phyloP scores from a whole-genome alignment of 768 basidiomycete genomes.

The Rhizopogon roseolus region DNA sequence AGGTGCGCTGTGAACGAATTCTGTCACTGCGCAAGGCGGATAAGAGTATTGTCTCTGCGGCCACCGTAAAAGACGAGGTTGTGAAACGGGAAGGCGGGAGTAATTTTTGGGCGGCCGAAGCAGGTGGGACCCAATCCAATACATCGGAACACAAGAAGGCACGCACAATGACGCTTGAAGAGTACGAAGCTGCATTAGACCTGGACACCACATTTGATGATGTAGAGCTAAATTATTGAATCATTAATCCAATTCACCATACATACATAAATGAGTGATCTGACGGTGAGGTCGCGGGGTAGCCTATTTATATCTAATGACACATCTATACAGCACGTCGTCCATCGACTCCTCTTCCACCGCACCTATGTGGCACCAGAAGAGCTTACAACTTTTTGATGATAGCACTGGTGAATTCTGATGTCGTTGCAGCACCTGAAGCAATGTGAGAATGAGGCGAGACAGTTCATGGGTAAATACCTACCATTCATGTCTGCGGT shows the following conservation, averaged over 20 bases:
- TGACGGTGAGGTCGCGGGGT: not conserved
- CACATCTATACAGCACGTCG: not conserved
- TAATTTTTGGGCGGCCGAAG: conserved; percentile 2
- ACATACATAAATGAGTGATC: conserved; percentile 2
- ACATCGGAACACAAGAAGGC: conserved; percentile 34
- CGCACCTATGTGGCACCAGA: not conserved
- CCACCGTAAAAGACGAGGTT: conserved; percentile 6
- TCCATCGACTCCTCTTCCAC: not conserved
- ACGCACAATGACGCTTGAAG: conserved; percentile 38
- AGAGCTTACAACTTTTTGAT: conserved; percentile 65
- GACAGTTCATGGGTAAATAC: conserved; percentile 20
- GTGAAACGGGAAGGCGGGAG: conserved; percentile 15
- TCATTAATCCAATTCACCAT: conserved; percentile 18
- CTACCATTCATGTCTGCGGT: conserved; percentile 95
- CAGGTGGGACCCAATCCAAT: conserved; percentile 2
- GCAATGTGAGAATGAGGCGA: conserved; percentile 3
- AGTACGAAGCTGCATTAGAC: conserved; percentile 49
- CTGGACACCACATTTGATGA: conserved; percentile 42
- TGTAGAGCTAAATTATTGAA: conserved; percentile 28
- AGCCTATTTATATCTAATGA: not conserved
- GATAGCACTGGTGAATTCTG: conserved; percentile 91
- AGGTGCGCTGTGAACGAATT: conserved; percentile 66
- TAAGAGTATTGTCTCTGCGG: conserved; percentile 4
- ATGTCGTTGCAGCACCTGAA: conserved; percentile 82
- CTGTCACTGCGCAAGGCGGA: conserved; percentile 47